Conservation (phyloP, 345 rosid genomes). For the Isatis tinctoria region DNA sequence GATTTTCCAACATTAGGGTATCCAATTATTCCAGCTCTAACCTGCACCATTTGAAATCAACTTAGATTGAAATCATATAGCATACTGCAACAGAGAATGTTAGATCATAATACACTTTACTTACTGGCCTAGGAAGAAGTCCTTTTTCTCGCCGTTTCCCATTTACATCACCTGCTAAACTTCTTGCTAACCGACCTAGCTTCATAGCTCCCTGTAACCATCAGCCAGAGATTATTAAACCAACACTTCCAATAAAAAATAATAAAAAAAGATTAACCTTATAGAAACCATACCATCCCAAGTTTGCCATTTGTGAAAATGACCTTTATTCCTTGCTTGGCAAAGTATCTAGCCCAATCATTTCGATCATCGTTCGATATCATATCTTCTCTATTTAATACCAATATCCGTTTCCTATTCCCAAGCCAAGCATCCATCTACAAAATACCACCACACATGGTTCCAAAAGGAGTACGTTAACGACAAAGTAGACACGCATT, state of each 20-base stretch:
- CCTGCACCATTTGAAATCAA: conserved; percentile 36
- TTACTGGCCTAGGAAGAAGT: conserved; percentile 77
- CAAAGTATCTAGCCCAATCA: conserved; percentile 90
- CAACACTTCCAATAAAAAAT: background rate
- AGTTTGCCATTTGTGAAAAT: conserved; percentile 73
- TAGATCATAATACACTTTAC: conserved; percentile 24
- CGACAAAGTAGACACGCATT: background rate
- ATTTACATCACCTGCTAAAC: conserved; percentile 72
- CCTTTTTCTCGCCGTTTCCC: conserved; percentile 80
- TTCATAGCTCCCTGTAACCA: conserved; percentile 71
- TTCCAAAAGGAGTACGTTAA: background rate
- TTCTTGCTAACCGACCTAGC: conserved; percentile 64
- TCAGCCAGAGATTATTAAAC: conserved; percentile 2
- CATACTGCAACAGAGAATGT: background rate
- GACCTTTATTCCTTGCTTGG: conserved; percentile 72
- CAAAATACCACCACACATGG: conserved; percentile 2
- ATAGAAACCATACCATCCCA: conserved; percentile 56
- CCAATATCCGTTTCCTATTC: conserved; percentile 81
- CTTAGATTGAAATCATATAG: background rate
- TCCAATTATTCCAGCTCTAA: conserved; percentile 95
- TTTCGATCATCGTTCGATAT: conserved; percentile 77
- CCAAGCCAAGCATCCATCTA: conserved; percentile 97
- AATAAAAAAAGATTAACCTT: background rate
- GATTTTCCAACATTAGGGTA: conserved; percentile 98
- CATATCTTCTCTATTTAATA: conserved; percentile 93